Evolutionary conservation across 257 asterid genomes (phyloP).

Genomic region (Solanum infundibuliforme): DNA sequence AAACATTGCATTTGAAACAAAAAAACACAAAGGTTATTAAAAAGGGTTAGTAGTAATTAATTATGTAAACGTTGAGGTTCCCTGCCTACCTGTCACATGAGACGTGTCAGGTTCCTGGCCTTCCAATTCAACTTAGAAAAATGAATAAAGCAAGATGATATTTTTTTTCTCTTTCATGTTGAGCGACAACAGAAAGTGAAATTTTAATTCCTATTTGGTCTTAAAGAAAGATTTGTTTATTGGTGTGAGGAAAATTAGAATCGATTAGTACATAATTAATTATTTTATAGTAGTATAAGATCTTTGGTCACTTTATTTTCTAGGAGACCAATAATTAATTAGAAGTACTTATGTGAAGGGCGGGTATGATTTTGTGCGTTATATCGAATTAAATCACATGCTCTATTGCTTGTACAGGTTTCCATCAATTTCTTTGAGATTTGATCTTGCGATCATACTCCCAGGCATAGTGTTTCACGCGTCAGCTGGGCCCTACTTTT

Average conservation of each 20-base stretch:
- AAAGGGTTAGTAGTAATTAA: not conserved
- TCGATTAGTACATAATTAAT: not conserved
- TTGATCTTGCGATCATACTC: too few species aligned
- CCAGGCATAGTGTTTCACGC: too few species aligned
- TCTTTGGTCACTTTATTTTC: not conserved
- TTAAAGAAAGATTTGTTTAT: not conserved
- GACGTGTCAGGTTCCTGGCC: not conserved
- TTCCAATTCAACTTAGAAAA: not conserved
- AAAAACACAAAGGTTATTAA: not conserved
- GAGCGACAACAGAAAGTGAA: not conserved
- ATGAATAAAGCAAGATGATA: not conserved
- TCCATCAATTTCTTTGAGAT: too few species aligned
- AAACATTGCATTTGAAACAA: not conserved
- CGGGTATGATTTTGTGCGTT: too few species aligned
- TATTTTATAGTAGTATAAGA: not conserved
- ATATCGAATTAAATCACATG: too few species aligned
- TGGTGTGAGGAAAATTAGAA: not conserved
- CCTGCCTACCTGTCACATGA: not conserved
- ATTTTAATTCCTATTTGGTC: not conserved
- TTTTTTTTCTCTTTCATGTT: not conserved
- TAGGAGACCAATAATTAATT: not conserved
- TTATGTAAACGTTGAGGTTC: not conserved
- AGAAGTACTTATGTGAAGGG: not conserved
- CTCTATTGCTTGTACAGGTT: accelerated
- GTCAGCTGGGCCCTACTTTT: too few species aligned